Evolutionary conservation across 495 filamentous ascomycete species (phyloP), one percentile per base, ranked within the genome.

Genomic region (Aspergillus olivimuriae): DNA sequence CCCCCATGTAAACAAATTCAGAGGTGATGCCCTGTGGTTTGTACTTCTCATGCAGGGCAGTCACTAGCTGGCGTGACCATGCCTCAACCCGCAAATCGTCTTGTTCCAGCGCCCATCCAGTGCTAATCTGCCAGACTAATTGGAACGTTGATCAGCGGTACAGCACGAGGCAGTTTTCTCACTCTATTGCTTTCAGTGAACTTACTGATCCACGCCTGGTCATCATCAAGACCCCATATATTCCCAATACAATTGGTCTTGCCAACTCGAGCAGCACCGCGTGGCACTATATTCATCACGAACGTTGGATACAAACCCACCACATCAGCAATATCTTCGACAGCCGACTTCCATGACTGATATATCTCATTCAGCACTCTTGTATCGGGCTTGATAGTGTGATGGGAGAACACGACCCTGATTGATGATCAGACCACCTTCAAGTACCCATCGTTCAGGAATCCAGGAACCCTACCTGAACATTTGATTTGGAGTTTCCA

Each of bases 1-100:
- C 70, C 9, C 68, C 67, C 51, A 72, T 63, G 20, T 63, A 63
- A 15, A 63, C 20, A 16, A 57, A 58, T 26, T 57, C 55, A 3
- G 41, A 41, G 4, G 54, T 50, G 9, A 63, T n/a, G 0, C 52
- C 50, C 28, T 53, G 50, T 2, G 46, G 12, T 5, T 47, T 18
- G 22, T 58, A 53, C 14, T 44, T 39, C 4, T 34, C 37, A 37
- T 63, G 55, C 5, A 63, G 48, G 3, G 36, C 39, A 36, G 58
- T 53, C 3, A 30, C 21, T 9, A 57, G 30, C 17, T 50, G 51
- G 1, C 43, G 58, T 6, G 48, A 49, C 53, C 52, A 72, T 12
- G 59, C 48, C 28, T 61, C 53, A 11, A 67, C 44, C 21, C 71
- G 70, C 33, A 50, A 20, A 34, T 55, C 51, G 20, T 63, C 57